phyloP scores from a whole-genome alignment of 2,329 filamentous ascomycete genomes.

The Fusarium chuoi region DNA sequence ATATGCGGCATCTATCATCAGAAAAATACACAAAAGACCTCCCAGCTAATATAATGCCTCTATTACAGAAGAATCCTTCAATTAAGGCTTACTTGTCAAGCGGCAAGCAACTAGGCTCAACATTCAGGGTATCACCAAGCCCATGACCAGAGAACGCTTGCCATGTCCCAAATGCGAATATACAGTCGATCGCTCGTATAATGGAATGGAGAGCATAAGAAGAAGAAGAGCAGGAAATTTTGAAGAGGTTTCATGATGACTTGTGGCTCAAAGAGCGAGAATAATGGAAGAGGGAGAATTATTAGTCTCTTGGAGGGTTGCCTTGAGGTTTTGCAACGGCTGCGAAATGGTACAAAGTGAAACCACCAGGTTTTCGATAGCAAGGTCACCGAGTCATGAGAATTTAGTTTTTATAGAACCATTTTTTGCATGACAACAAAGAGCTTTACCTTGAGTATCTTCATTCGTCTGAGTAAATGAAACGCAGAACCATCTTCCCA shows the following conservation, averaged over 20 bases:
- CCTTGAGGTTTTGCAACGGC: neutral
- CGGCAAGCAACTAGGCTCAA: no score
- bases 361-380: neutral
- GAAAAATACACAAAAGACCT: neutral
- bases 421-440: neutral
- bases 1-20: fast-evolving
- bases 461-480: neutral
- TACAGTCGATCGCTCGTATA: neutral
- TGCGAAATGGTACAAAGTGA: fast-evolving
- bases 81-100: no score
- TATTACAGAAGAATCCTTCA: conserved; percentile 10
- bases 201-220: neutral
- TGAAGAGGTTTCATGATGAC: fast-evolving
- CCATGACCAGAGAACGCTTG: neutral
- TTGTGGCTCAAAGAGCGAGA: neutral
- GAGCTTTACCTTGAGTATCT: fast-evolving
- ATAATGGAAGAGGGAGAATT: neutral
- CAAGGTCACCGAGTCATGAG: neutral
- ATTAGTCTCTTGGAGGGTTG: neutral
- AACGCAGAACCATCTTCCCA: no score
- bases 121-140: no score
- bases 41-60: neutral
- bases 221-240: neutral
- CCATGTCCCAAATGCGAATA: neutral
- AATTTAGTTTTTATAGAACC: neutral